phyloP scores from a whole-genome alignment of 805 yeast genomes.

The Saccharomycopsis schoenii region DNA sequence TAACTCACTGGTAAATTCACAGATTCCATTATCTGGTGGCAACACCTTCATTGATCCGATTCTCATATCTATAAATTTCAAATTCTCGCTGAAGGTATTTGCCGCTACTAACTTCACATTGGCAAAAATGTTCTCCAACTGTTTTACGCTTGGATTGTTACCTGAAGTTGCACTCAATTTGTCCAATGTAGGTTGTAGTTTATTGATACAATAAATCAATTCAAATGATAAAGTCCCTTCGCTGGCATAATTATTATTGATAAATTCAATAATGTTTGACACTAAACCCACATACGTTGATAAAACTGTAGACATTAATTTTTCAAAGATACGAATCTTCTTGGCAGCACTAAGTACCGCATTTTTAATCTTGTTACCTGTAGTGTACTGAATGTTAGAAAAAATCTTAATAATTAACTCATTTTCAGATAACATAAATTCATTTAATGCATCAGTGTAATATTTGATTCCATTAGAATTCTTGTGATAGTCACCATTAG shows the following conservation, averaged over 20 bases:
- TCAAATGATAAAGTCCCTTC: conserved; percentile 51
- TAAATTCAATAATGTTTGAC: conserved; percentile 29
- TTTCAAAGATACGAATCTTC: conserved; percentile 24
- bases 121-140: conserved; percentile 21
- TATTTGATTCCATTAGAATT: conserved; percentile 49
- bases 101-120: conserved; percentile 23
- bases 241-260: conserved; percentile 33
- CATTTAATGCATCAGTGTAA: conserved; percentile 43
- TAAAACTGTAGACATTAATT: conserved; percentile 28
- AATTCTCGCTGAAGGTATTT: conserved; percentile 43
- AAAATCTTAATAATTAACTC: conserved; percentile 36
- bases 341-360: conserved; percentile 24
- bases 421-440: conserved; percentile 40
- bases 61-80: conserved; percentile 44
- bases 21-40: conserved; percentile 61
- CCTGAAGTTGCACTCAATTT: conserved; percentile 18
- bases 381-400: conserved; percentile 18
- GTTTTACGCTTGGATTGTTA: conserved; percentile 19
- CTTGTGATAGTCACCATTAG: conserved; percentile 45
- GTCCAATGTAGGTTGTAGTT: conserved; percentile 27
- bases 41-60: conserved; percentile 36
- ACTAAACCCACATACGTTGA: conserved; percentile 32
- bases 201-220: conserved; percentile 38
- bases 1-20: conserved; percentile 63
- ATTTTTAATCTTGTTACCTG: conserved; percentile 12